Conservation (phyloP, 805 yeast species). For the Wilhelminamyces savonicus region DNA sequence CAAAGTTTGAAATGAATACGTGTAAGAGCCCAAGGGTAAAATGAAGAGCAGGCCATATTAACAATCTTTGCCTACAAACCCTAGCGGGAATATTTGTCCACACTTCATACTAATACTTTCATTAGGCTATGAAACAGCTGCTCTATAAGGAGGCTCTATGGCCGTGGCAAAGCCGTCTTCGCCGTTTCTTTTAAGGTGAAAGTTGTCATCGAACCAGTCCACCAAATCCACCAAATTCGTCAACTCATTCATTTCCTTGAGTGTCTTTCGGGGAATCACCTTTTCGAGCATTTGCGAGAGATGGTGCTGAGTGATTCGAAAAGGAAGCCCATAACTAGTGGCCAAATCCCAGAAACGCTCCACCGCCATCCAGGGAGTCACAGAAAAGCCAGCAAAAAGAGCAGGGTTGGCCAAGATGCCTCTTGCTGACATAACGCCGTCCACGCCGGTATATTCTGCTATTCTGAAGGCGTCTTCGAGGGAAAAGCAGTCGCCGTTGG, state of each 20-base stretch:
- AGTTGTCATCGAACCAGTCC: slow-evolving; percentile 76
- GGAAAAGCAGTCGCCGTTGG: slow-evolving; percentile 91
- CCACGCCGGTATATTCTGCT: slow-evolving; percentile 62
- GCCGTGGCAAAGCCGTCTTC: slow-evolving; percentile 65
- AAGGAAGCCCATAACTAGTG: slow-evolving; percentile 79
- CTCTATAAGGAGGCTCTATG: too few relatives aligned
- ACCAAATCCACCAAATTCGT: slow-evolving; percentile 55
- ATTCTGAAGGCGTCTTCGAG: slow-evolving; percentile 61
- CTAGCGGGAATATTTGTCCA: too few relatives aligned
- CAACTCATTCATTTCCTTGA: slow-evolving; percentile 57
- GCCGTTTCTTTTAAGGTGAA: slow-evolving; percentile 57
- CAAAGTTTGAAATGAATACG: too few relatives aligned
- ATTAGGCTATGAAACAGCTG: too few relatives aligned
- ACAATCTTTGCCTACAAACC: too few relatives aligned
- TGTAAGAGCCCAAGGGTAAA: too few relatives aligned
- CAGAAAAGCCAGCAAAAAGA: slow-evolving; percentile 63
- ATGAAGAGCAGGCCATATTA: too few relatives aligned
- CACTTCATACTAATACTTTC: too few relatives aligned
- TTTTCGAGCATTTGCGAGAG: slow-evolving; percentile 79
- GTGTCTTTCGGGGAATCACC: slow-evolving; percentile 20
- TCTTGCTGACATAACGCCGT: slow-evolving; percentile 94
- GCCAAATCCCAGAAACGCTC: slow-evolving; percentile 79
- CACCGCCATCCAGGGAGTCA: slow-evolving; percentile 87
- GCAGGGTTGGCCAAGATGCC: slow-evolving; percentile 87
- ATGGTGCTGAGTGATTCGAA: slow-evolving; percentile 80